Conservation (phyloP, 306 rosid species). For the Casuarina glauca region DNA sequence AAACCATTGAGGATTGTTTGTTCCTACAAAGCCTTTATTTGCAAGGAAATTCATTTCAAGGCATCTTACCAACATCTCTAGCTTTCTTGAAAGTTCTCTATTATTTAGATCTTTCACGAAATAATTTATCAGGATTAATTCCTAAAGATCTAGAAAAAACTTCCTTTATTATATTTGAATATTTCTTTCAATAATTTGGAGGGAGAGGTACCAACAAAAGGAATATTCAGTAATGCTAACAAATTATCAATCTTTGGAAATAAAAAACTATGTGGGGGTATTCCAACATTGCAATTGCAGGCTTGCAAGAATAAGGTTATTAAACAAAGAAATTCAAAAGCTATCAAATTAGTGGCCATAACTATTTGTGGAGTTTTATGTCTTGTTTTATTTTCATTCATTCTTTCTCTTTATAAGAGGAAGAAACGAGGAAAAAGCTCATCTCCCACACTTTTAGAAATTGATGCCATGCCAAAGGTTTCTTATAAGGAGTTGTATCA, state of each 20-base stretch:
- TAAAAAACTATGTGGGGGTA: slow-evolving; percentile 27
- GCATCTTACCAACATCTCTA: slow-evolving; percentile 37
- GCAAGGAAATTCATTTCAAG: slow-evolving; percentile 27
- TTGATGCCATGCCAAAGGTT: background rate
- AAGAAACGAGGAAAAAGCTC: slow-evolving; percentile 5
- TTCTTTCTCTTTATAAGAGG: background rate
- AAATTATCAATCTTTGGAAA: slow-evolving; percentile 10
- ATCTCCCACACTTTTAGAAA: background rate
- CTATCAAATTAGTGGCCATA: slow-evolving; percentile 9
- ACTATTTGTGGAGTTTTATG: slow-evolving; percentile 15
- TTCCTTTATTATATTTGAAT: too few species aligned
- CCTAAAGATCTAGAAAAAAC: too few species aligned
- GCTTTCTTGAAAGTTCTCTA: slow-evolving; percentile 15
- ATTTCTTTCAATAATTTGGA: too few species aligned
- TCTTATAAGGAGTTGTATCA: slow-evolving; percentile 27
- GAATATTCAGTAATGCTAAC: slow-evolving; percentile 36
- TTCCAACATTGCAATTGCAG: background rate
- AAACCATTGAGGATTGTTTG: slow-evolving; percentile 28
- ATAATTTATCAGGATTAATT: too few species aligned
- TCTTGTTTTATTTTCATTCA: background rate
- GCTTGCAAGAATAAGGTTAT: background rate
- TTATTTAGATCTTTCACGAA: too few species aligned
- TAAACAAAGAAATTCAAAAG: slow-evolving; percentile 15
- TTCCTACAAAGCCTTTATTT: slow-evolving; percentile 32
- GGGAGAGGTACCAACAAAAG: slow-evolving; percentile 21